Base-by-base conservation (phyloP, 306 rosid genomes). In the Fagus sylvatica region DNA sequence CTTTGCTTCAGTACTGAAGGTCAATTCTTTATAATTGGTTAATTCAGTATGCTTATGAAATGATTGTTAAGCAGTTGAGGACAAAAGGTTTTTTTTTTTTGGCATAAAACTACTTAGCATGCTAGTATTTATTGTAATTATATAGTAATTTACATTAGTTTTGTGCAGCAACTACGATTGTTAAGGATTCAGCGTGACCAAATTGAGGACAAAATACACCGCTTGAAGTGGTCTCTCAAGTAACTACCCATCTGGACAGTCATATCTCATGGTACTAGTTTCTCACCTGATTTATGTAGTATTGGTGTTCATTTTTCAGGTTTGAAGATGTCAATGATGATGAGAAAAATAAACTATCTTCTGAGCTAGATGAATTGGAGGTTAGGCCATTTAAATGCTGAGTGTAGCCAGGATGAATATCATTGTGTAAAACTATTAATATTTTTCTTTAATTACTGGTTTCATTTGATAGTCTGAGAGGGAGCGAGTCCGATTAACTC, bases 141-240 rank as follows among this genome's bases (percentile, higher is more conserved):
- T 76, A 61, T 10, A 37, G 64, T 83, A 60, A 51, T 76, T 57
- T 16, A 67, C 71, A 53, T 40, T 74, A 17, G 71, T 86, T 36
- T 82, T 69, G 59, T 78, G 71, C 89, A 96, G 99, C 85, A 85
- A 85, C 94, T 93, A 76, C 94, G 87, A 61, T 84, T 76, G 61
- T 78, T 93, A 86, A 87, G 98, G 91, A 88, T 84, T 70, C 89
- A 93, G 49, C 97, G 98, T 11, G 94, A 91, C 79, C 76, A 71
- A 67, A 88, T 91, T 77, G 99, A 96, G 86, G 98, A 93, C 87
- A 89, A 90, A 85, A 82, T 96, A 56, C 93, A 89, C 83, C 91
- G 85, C 81, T 69, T 93, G 87, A 87, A 90, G 88, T 90, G 96
- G 96, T 82, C 91, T 81, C 93, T 93, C 73, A 91, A 83, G 99